Conservation (phyloP, 768 basidiomycete genomes). For the Daedaleopsis sinensis region DNA sequence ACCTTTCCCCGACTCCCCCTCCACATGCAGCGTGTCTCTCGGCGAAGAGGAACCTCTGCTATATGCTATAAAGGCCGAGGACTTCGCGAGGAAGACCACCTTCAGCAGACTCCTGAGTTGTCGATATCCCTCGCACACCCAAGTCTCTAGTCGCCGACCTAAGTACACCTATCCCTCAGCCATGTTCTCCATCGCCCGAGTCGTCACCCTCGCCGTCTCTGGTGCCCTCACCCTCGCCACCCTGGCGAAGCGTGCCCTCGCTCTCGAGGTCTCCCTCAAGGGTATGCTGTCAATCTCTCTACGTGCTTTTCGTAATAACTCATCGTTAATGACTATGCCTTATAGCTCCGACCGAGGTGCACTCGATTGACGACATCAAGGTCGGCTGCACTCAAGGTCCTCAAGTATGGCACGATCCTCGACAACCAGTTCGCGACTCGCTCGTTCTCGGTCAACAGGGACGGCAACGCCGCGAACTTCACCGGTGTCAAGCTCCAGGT, state of each 20-base stretch:
- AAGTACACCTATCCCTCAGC: not conserved
- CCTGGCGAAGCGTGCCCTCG: conserved; percentile 14
- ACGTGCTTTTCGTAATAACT: conserved; percentile 18
- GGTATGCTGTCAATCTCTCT: not conserved
- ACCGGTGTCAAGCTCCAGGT: conserved; percentile 45
- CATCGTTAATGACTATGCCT: not conserved
- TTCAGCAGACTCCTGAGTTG: conserved; percentile 1
- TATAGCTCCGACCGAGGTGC: conserved; percentile 31
- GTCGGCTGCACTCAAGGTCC: conserved; percentile 44
- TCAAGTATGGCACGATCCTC: conserved; percentile 51
- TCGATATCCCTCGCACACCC: conserved; percentile 1
- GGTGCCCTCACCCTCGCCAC: conserved; percentile 18
- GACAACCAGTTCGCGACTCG: conserved; percentile 45
- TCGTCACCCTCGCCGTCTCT: conserved; percentile 14
- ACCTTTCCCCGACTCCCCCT: no score
- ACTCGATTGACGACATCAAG: conserved; percentile 43
- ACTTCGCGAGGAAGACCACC: no score
- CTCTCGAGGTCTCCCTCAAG: conserved; percentile 18
- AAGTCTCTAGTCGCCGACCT: not conserved
- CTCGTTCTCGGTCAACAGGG: conserved; percentile 46
- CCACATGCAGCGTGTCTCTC: no score
- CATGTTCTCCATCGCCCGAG: conserved; percentile 16
- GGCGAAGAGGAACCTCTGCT: no score
- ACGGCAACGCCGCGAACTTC: conserved; percentile 42
- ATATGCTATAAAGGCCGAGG: not conserved